Conservation (phyloP, 495 filamentous ascomycete species). For the Podospora australis region DNA sequence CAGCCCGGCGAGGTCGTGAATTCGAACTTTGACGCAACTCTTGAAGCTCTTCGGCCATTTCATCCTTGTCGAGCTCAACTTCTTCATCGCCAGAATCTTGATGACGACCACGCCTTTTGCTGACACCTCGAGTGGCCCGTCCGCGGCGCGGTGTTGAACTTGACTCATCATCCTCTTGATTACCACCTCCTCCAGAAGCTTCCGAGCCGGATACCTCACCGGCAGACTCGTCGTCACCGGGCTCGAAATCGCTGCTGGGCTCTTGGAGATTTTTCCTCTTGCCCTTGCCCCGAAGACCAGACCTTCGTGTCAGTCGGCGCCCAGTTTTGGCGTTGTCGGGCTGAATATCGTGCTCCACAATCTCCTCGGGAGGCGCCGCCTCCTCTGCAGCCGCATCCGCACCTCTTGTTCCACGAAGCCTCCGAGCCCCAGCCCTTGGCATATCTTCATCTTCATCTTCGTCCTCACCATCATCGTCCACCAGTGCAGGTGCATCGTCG, state of each 20-base stretch:
- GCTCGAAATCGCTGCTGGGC: conserved; percentile 85
- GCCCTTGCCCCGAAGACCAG: conserved; percentile 37
- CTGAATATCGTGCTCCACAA: conserved; percentile 23
- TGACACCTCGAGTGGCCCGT: conserved; percentile 29
- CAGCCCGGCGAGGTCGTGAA: conserved; percentile 43
- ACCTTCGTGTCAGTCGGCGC: conserved; percentile 44
- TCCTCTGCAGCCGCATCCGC: conserved; percentile 44
- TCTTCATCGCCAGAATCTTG: conserved; percentile 53
- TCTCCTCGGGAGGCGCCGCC: conserved; percentile 24
- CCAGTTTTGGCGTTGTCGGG: conserved; percentile 23
- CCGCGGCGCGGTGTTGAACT: conserved; percentile 36
- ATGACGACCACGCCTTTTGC: conserved; percentile 30
- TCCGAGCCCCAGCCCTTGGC: no score
- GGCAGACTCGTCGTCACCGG: conserved; percentile 56
- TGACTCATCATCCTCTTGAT: conserved; percentile 34
- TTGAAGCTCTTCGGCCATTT: conserved; percentile 72
- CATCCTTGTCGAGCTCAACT: conserved; percentile 57
- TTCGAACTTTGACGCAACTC: conserved; percentile 49
- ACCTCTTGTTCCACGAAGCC: conserved; percentile 43
- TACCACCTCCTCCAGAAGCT: conserved; percentile 21
- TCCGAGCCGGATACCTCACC: conserved; percentile 43
- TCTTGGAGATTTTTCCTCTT: conserved; percentile 46
- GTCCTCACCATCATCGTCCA: conserved; percentile 45
- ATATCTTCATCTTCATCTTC: conserved; percentile 64
- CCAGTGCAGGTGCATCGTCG: conserved; percentile 30